Evolutionary conservation across 176 grass and related monocot genomes (phyloP).

Genomic region (Phoenix dactylifera): DNA sequence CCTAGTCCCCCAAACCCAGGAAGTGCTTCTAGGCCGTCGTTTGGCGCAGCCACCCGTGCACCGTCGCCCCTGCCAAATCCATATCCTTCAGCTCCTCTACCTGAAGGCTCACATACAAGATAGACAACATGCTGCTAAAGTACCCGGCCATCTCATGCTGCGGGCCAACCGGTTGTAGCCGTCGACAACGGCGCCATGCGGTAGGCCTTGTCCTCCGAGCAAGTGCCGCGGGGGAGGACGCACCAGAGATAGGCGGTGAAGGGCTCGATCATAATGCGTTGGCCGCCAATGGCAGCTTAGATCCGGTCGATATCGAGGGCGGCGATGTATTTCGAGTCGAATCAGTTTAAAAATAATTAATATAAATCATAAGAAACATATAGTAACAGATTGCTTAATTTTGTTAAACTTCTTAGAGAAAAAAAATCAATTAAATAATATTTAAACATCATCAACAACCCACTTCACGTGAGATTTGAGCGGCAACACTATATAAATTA

Average conservation of each 20-base stretch:
- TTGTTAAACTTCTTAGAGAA: no score
- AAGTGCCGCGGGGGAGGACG: conserved; percentile 21
- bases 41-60: conserved; percentile 40
- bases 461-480: no score
- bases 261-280: conserved; percentile 40
- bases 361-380: no score
- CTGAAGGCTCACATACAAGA: conserved; percentile 29
- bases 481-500: no score
- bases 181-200: conserved; percentile 63
- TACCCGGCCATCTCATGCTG: conserved; percentile 29
- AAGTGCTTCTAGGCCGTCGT: conserved; percentile 39
- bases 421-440: no score
- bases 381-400: no score
- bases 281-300: conserved; percentile 12
- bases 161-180: conserved; percentile 27
- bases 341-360: no score
- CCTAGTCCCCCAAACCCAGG: conserved; percentile 36
- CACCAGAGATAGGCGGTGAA: conserved; percentile 72
- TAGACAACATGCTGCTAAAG: conserved; percentile 66
- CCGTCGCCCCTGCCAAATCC: conserved; percentile 34
- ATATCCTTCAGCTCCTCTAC: neutral
- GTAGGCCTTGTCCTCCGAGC: conserved; percentile 20
- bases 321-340: conserved; percentile 7
- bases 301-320: conserved; percentile 21
- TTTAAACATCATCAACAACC: no score